These are phyloP conservation scores for Cladorrhinum sp. DNA, from an alignment of 2,329 filamentous ascomycete species.

Conservation along the genomic window DNA sequence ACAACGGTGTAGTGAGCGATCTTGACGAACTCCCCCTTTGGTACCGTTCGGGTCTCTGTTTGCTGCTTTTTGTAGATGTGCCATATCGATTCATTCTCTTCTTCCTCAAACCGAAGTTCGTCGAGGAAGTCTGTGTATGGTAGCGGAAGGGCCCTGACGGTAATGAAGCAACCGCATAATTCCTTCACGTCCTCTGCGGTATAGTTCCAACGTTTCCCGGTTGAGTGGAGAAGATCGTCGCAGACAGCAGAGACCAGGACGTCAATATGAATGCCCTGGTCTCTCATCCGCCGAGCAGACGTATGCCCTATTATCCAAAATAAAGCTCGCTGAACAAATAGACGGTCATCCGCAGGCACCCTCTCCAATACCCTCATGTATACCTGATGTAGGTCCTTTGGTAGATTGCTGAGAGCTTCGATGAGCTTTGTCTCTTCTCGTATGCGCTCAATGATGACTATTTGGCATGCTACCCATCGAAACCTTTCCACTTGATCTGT, in stretches of 20 bases:
- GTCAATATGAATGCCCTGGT: neutral
- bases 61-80: too few relatives aligned
- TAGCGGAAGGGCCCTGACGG: neutral
- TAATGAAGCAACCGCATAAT: neutral
- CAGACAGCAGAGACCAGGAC: neutral
- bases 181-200: neutral
- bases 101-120: neutral
- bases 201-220: neutral
- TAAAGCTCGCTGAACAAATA: neutral
- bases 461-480: neutral
- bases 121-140: neutral
- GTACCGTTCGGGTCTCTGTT: neutral
- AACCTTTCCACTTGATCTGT: neutral
- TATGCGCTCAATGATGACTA: neutral
- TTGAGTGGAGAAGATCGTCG: neutral
- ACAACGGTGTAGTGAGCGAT: neutral
- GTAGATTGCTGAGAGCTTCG: neutral
- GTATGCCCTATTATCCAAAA: neutral
- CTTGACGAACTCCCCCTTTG: neutral
- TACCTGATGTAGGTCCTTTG: neutral
- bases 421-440: neutral
- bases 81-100: neutral
- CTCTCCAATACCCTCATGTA: neutral
- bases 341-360: neutral
- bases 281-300: neutral